Evolutionary conservation across 1,139 yeast species (phyloP).

Genomic region (Yamadazyma oceani): DNA sequence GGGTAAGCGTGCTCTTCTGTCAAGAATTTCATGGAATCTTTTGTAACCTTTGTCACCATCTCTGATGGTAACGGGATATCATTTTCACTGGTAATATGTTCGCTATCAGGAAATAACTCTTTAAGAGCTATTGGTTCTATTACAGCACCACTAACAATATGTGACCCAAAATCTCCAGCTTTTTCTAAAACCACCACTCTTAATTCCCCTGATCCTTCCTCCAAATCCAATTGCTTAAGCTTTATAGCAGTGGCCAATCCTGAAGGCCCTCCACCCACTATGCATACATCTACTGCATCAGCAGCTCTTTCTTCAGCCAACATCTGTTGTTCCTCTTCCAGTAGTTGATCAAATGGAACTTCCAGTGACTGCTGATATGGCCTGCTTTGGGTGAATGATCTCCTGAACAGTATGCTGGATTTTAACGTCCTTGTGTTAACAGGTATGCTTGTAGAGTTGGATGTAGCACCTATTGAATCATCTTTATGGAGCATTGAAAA

Average conservation of each 20-base stretch:
- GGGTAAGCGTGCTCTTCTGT: constrained; percentile 59
- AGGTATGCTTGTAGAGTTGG: background rate
- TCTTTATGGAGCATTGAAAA: too few relatives aligned
- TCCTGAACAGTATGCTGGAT: background rate
- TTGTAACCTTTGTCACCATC: constrained; percentile 68
- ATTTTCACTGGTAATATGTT: constrained; percentile 43
- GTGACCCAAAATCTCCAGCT: constrained; percentile 90
- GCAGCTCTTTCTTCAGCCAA: constrained; percentile 67
- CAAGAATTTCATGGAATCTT: constrained; percentile 68
- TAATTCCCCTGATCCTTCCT: constrained; percentile 63
- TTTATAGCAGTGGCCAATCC: constrained; percentile 93
- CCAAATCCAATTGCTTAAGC: constrained; percentile 78
- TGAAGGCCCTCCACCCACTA: constrained; percentile 98
- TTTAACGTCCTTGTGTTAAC: too few relatives aligned
- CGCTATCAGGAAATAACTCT: constrained; percentile 82
- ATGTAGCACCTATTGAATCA: too few relatives aligned
- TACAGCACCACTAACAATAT: constrained; percentile 91
- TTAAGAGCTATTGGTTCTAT: constrained; percentile 83
- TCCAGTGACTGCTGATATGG: constrained; percentile 2
- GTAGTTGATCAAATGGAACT: constrained; percentile 5
- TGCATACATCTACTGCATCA: constrained; percentile 88
- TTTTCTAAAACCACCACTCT: constrained; percentile 89
- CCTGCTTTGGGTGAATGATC: background rate
- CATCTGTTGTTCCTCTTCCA: constrained; percentile 9
- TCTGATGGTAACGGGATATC: constrained; percentile 78